Evolutionary conservation across 768 basidiomycete genomes (phyloP).

Genomic region (Fibroporia radiculosa): DNA sequence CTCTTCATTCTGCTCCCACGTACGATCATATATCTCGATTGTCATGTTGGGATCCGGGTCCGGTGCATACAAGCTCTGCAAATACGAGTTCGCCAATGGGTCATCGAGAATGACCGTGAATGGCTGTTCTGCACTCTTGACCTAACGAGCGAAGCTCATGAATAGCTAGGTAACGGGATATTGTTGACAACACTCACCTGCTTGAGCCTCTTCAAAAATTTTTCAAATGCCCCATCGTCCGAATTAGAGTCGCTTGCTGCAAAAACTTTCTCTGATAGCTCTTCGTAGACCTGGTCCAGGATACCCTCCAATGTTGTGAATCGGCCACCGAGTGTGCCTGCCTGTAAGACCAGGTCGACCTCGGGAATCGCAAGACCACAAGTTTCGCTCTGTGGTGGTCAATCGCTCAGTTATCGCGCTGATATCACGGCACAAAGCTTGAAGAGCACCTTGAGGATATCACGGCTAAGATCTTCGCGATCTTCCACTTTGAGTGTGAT

Average conservation of each 20-base stretch:
- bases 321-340: slow-evolving; percentile 92
- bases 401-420: not conserved
- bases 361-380: slow-evolving; percentile 88
- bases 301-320: slow-evolving; percentile 98
- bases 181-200: slow-evolving; percentile 36
- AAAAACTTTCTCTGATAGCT: slow-evolving; percentile 84
- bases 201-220: slow-evolving; percentile 72
- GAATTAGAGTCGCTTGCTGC: slow-evolving; percentile 58
- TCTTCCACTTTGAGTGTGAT: slow-evolving; percentile 90
- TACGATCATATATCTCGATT: slow-evolving; percentile 75
- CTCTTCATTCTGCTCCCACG: slow-evolving; percentile 89
- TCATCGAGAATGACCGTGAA: slow-evolving; percentile 96
- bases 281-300: slow-evolving; percentile 89
- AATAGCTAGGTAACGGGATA: not conserved
- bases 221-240: slow-evolving; percentile 55
- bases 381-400: slow-evolving; percentile 88
- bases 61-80: slow-evolving; percentile 96
- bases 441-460: slow-evolving; percentile 83
- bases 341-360: slow-evolving; percentile 84
- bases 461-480: slow-evolving; percentile 83
- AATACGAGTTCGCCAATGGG: slow-evolving; percentile 89
- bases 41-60: slow-evolving; percentile 94
- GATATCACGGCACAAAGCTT: not conserved
- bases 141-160: slow-evolving; percentile 30
- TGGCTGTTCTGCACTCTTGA: slow-evolving; percentile 67